phyloP scores from a whole-genome alignment of 2,329 filamentous ascomycete genomes.

The Pseudogymnoascus sp. region DNA sequence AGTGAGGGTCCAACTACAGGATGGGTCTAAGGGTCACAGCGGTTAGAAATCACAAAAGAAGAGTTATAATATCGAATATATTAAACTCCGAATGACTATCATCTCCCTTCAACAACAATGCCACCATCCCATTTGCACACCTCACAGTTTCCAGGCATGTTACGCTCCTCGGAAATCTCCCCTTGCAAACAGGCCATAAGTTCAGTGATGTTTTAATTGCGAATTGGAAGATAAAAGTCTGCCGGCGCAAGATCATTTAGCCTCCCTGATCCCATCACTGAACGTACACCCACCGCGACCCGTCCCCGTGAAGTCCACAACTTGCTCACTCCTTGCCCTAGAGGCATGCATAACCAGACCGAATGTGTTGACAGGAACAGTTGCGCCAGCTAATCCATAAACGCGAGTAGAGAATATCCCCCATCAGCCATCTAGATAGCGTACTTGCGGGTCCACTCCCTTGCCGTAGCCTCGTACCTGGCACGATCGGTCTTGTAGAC shows the following conservation, averaged over 20 bases:
- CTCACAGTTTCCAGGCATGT: slow-evolving; percentile 3
- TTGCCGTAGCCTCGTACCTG: slow-evolving; percentile 90
- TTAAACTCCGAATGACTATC: slow-evolving; percentile 5
- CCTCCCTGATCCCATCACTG: slow-evolving; percentile 9
- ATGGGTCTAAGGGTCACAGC: not conserved
- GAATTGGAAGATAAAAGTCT: slow-evolving; percentile 8
- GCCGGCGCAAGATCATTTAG: slow-evolving; percentile 9
- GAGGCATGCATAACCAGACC: slow-evolving; percentile 11
- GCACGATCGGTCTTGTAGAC: slow-evolving; percentile 99
- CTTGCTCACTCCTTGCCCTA: slow-evolving; percentile 9
- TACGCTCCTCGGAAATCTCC: not conserved
- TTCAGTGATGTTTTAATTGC: slow-evolving; percentile 8
- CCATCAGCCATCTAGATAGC: slow-evolving; percentile 59
- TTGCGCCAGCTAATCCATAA: slow-evolving; percentile 14
- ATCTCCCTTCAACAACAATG: not conserved
- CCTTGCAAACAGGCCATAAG: slow-evolving; percentile 3
- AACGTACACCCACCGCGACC: slow-evolving; percentile 7
- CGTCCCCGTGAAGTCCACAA: not conserved
- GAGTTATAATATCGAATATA: slow-evolving; percentile 6
- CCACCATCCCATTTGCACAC: slow-evolving; percentile 7
- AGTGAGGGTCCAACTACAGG: not conserved
- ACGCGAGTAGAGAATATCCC: slow-evolving; percentile 10
- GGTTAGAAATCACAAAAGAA: not conserved
- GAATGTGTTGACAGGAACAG: slow-evolving; percentile 11
- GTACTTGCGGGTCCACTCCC: slow-evolving; percentile 99